phyloP scores from a whole-genome alignment of 2,329 filamentous ascomycete genomes.

The Neoscytalidium dimidiatum region DNA sequence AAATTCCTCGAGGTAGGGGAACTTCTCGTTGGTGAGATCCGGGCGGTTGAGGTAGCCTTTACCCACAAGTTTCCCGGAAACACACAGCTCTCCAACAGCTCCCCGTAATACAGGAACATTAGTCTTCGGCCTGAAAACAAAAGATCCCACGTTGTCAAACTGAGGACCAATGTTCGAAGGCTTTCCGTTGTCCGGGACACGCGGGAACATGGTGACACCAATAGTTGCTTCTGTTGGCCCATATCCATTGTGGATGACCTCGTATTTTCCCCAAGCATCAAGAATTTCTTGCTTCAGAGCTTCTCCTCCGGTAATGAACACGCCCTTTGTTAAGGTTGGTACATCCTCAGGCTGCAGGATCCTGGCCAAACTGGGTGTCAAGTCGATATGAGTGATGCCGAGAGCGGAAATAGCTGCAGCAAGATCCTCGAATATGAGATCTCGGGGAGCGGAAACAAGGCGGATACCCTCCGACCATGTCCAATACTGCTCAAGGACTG shows the following conservation, averaged over 20 bases:
- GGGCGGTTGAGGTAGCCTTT: conserved; percentile 83
- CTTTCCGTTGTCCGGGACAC: conserved; percentile 74
- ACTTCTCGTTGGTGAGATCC: conserved; percentile 75
- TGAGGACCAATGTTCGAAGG: conserved; percentile 85
- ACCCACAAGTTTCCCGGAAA: conserved; percentile 83
- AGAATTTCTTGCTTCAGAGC: conserved; percentile 86
- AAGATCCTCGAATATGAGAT: conserved; percentile 83
- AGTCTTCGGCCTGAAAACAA: conserved; percentile 71
- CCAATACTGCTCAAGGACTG: conserved; percentile 92
- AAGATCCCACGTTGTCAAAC: conserved; percentile 85
- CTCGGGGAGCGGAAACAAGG: conserved; percentile 77
- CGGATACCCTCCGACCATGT: conserved; percentile 90
- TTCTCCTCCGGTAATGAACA: conserved; percentile 93
- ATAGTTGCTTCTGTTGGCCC: conserved; percentile 93
- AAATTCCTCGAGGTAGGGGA: conserved; percentile 62
- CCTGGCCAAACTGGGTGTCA: conserved; percentile 84
- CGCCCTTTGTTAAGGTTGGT: conserved; percentile 74
- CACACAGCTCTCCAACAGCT: conserved; percentile 82
- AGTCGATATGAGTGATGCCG: conserved; percentile 83
- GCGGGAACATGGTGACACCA: conserved; percentile 85
- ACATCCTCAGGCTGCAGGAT: conserved; percentile 78
- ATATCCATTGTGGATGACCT: conserved; percentile 86
- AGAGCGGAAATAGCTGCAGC: conserved; percentile 70
- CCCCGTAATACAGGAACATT: conserved; percentile 73
- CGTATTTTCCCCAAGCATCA: conserved; percentile 76